Evolutionary conservation across 805 yeast genomes (phyloP).

Genomic region (Starmerella potacharoeniae): DNA sequence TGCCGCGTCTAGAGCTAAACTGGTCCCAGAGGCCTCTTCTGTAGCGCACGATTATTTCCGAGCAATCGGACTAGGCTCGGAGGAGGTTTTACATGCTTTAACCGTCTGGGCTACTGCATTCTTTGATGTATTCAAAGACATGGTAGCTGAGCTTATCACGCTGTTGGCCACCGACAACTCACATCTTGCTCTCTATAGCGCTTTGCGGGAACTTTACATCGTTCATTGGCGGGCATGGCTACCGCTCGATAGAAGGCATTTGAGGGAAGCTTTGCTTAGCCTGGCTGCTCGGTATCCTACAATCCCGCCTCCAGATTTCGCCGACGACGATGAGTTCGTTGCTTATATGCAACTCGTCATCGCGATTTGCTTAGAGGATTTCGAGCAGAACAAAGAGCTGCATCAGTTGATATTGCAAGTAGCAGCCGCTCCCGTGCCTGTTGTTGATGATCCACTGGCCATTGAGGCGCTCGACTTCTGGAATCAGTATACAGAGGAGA

Average conservation of each 20-base stretch:
- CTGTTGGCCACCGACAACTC: neutral
- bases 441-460: constrained; percentile 26
- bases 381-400: constrained; percentile 6
- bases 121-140: constrained; percentile 10
- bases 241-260: neutral
- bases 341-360: constrained; percentile 19
- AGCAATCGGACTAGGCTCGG: neutral
- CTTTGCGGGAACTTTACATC: constrained; percentile 1
- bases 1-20: constrained; percentile 11
- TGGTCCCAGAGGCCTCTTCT: constrained; percentile 10
- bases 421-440: constrained; percentile 16
- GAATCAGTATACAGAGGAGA: constrained; percentile 27
- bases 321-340: constrained; percentile 11
- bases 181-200: neutral
- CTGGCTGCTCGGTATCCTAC: neutral
- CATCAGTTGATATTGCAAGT: constrained; percentile 12
- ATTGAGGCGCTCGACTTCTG: constrained; percentile 28
- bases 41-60: neutral
- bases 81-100: constrained; percentile 9
- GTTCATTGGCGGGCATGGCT: constrained; percentile 14
- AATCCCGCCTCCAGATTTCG: constrained; percentile 1
- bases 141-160: constrained; percentile 6
- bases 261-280: neutral
- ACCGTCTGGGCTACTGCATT: constrained; percentile 18
- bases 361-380: constrained; percentile 15